A percentile compares a stretch with the other conserved stretches of the same genome.
These are phyloP conservation scores for Curvularia sp. DNA, from an alignment of 2,329 filamentous ascomycete genomes.

Conservation along the genomic window DNA sequence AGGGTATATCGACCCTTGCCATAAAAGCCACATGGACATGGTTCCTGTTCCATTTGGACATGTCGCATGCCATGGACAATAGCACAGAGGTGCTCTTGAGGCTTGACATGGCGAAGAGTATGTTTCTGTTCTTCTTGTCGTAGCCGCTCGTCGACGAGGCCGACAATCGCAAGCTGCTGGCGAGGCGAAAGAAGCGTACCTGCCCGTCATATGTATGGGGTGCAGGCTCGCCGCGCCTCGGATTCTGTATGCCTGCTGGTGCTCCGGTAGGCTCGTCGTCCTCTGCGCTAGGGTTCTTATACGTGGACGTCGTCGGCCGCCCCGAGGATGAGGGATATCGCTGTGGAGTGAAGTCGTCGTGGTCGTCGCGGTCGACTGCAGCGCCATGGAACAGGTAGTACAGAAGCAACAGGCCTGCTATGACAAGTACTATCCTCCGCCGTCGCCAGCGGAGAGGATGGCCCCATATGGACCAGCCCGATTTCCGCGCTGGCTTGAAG, in stretches of 20 bases:
- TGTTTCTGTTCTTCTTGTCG: constrained; percentile 67
- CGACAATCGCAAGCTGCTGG: constrained; percentile 64
- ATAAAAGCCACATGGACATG: constrained; percentile 84
- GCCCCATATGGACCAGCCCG: constrained; percentile 32
- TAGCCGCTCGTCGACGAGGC: constrained; percentile 63
- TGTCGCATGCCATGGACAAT: constrained; percentile 84
- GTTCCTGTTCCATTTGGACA: constrained; percentile 73
- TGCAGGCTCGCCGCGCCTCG: constrained; percentile 23
- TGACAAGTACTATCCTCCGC: constrained; percentile 56
- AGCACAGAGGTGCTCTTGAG: constrained; percentile 75
- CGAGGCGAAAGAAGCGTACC: constrained; percentile 72
- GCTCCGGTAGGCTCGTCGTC: constrained; percentile 35
- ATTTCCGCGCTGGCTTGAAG: constrained; percentile 50
- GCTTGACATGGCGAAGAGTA: constrained; percentile 80
- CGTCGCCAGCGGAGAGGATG: constrained; percentile 54
- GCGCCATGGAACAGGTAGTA: constrained; percentile 66
- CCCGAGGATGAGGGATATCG: constrained; percentile 6
- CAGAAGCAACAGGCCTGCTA: constrained; percentile 57
- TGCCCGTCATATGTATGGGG: constrained; percentile 67
- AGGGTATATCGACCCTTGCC: constrained; percentile 72
- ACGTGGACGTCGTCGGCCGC: constrained; percentile 16
- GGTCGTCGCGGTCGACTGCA: constrained; percentile 3
- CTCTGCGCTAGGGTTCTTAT: constrained; percentile 17
- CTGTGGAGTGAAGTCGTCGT: background rate
- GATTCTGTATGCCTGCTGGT: constrained; percentile 34